Conservation (phyloP, 495 filamentous ascomycete genomes). For the Rusavskia elegans region DNA sequence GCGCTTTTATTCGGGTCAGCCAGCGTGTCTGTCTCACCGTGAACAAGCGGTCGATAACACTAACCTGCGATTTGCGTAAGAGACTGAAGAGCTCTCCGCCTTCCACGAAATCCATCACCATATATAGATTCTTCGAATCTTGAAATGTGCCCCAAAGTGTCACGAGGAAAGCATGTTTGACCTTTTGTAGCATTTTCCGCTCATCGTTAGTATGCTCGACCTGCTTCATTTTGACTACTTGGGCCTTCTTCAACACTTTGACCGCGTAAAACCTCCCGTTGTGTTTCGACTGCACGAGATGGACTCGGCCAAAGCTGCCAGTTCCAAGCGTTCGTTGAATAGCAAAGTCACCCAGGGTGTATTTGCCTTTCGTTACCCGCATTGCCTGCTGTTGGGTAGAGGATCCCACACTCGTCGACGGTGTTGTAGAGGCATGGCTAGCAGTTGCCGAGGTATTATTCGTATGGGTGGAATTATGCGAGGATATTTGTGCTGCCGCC, state of each 20-base stretch:
- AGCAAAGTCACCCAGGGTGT: constrained; percentile 74
- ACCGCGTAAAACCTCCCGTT: constrained; percentile 96
- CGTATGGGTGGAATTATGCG: constrained; percentile 2
- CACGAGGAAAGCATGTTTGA: constrained; percentile 93
- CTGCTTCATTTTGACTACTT: constrained; percentile 99
- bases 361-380: constrained; percentile 92
- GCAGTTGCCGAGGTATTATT: background rate
- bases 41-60: constrained; percentile 16
- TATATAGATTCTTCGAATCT: constrained; percentile 88
- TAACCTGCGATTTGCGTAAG: constrained; percentile 88
- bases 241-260: constrained; percentile 94
- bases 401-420: constrained; percentile 14
- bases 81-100: constrained; percentile 94
- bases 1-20: constrained; percentile 41
- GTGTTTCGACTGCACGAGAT: constrained; percentile 90
- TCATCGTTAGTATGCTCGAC: constrained; percentile 98
- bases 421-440: background rate
- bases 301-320: constrained; percentile 91
- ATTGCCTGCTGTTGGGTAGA: constrained; percentile 14
- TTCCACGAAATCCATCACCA: constrained; percentile 99
- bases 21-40: too few species aligned
- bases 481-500: constrained; percentile 26
- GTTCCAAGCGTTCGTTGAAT: constrained; percentile 86
- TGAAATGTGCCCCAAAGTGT: constrained; percentile 98
- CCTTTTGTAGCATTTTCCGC: constrained; percentile 80